These are phyloP conservation scores for Suillus sp. DNA, from an alignment of 768 basidiomycete genomes.

Conservation along the genomic window DNA sequence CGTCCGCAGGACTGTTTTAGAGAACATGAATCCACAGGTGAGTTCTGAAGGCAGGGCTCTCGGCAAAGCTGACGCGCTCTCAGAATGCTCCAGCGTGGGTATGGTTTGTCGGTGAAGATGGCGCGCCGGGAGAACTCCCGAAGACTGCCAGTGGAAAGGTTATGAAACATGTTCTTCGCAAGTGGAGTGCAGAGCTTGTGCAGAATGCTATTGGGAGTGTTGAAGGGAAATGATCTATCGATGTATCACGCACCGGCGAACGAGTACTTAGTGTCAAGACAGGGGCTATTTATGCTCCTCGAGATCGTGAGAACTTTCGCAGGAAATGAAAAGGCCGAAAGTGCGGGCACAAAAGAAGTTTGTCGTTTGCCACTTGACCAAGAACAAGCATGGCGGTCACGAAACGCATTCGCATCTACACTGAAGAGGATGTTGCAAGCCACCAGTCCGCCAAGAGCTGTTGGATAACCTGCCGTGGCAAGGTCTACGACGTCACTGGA, in stretches of 20 bases:
- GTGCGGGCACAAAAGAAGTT: not conserved
- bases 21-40: slow-evolving; percentile 81
- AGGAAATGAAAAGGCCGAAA: slow-evolving; percentile 19
- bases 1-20: slow-evolving; percentile 53
- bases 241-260: not conserved
- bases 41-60: slow-evolving; percentile 15
- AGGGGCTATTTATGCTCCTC: slow-evolving; percentile 2
- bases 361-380: slow-evolving; percentile 9
- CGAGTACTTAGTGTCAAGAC: not conserved
- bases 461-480: slow-evolving; percentile 80
- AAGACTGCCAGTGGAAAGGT: slow-evolving; percentile 90
- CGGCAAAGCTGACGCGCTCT: slow-evolving; percentile 12
- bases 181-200: slow-evolving; percentile 64
- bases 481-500: slow-evolving; percentile 86
- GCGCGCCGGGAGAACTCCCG: slow-evolving; percentile 58
- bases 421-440: slow-evolving; percentile 67
- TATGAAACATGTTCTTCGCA: slow-evolving; percentile 75
- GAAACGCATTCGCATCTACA: slow-evolving; percentile 72
- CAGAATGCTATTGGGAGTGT: slow-evolving; percentile 43
- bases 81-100: slow-evolving; percentile 83
- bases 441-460: slow-evolving; percentile 67
- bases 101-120: slow-evolving; percentile 79
- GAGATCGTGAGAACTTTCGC: slow-evolving; percentile 15
- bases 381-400: slow-evolving; percentile 50
- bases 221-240: not conserved